Evolutionary conservation across 2,329 filamentous ascomycete genomes (phyloP), one percentile per base, ranked within the genome.

Genomic region (Dothideomycetes sp.): DNA sequence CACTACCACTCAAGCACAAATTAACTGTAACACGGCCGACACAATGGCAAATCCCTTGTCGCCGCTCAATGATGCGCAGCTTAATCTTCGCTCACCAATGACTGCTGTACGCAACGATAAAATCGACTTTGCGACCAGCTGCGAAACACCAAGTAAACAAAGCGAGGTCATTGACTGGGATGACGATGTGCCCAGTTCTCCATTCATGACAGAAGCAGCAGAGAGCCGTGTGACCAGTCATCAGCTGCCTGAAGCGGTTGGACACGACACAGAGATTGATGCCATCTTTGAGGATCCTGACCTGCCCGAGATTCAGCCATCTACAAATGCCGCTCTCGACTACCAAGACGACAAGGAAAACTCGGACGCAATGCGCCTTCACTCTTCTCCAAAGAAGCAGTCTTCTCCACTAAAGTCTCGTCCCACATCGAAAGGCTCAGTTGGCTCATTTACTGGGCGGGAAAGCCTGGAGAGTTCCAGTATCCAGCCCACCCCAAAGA

Each of bases 201-300:
- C 68, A 11, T 71, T 70, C 49, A 51, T 66, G n/a, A 55, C 60
- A 31, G 59, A 68, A 39, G 50, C 69, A 37, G 61, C 62, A 14
- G 48, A 61, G 18, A 57, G 50, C 49, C 47, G 56, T 38, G 49
- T 46, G 9, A 41, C 53, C 12, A 57, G 52, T 48, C 51, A 38
- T 18, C 34, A 41, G 2, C 16, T 40, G 4, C 35, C 38, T 17
- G 27, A 34, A 27, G 19, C 22, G 4, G 30, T 30, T 5, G n/a
- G 22, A 14, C 7, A 12, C 10, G 39, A 37, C 16, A 16, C 34
- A 10, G 44, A 45, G 7, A 32, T 41, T n/a, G 36, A 42, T 17
- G 44, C 41, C 19, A 42, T 43, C 27, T 41, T 43, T 30, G 38
- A 43, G 5, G 39, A 40, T 30, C 37, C 35, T 15, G 31, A 36